Conservation (phyloP, 139 green algal species). For the Marvania coccoides region DNA sequence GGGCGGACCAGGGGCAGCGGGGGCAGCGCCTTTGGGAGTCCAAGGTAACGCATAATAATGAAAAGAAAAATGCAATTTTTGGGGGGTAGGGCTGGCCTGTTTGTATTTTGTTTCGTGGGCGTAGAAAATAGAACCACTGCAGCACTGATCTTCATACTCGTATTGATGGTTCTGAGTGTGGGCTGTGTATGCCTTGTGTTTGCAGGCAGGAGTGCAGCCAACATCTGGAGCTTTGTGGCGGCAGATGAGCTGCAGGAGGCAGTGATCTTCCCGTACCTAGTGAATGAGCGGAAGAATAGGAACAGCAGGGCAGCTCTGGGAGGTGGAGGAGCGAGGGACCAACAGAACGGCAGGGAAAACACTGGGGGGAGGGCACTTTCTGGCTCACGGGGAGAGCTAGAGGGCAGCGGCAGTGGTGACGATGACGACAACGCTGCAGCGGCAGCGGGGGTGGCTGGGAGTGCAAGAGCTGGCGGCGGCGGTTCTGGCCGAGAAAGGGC, state of each 20-base stretch:
- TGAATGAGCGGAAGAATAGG: not conserved
- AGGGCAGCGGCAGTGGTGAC: not conserved
- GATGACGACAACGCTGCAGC: not conserved
- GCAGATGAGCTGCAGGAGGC: conserved; percentile 17
- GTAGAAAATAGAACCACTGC: too few species aligned
- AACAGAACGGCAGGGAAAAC: not conserved
- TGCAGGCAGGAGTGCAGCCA: not conserved
- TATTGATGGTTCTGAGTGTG: too few species aligned
- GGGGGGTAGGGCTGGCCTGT: too few species aligned
- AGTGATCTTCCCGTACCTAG: conserved; percentile 5
- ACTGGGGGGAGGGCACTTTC: too few species aligned
- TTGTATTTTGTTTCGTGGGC: too few species aligned
- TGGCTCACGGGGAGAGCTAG: too few species aligned
- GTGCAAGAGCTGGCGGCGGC: not conserved
- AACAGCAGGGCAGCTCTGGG: not conserved
- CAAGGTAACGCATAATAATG: too few species aligned
- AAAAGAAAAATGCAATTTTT: too few species aligned
- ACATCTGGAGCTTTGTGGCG: conserved; percentile 21
- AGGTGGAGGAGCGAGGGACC: not conserved
- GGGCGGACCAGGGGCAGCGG: not conserved
- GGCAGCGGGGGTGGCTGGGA: not conserved
- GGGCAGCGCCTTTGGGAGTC: too few species aligned
- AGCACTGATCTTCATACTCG: too few species aligned
- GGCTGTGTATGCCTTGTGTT: too few species aligned
- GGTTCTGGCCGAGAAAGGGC: not conserved